phyloP scores from a whole-genome alignment of 1,284 basidiomycete species.

The Fomitopsis palustris region DNA sequence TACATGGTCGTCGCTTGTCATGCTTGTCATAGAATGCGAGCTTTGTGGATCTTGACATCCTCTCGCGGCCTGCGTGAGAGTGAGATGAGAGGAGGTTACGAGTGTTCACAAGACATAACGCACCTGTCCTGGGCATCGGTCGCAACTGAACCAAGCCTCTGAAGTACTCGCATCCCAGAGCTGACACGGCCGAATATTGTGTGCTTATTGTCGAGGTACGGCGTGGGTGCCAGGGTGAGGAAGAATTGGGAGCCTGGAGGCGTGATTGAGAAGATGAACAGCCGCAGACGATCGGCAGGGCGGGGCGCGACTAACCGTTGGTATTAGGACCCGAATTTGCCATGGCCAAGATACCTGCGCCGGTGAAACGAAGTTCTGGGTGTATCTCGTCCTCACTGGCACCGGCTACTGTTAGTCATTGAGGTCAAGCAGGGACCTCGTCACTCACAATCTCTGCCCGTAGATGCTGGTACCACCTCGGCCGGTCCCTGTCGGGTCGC shows the following conservation, averaged over 20 bases:
- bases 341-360: conserved; percentile 96
- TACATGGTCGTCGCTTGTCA: background rate
- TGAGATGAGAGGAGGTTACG: conserved; percentile 10
- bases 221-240: conserved; percentile 85
- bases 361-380: conserved; percentile 87
- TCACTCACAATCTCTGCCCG: conserved; percentile 79
- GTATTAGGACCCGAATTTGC: conserved; percentile 94
- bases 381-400: conserved; percentile 81
- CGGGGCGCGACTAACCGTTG: conserved; percentile 57
- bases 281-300: background rate
- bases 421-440: background rate
- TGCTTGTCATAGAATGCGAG: conserved; percentile 39
- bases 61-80: conserved; percentile 58
- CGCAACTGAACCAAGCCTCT: conserved; percentile 76
- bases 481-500: conserved; percentile 94
- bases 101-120: conserved; percentile 21
- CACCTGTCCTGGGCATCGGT: conserved; percentile 78
- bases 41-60: conserved; percentile 80
- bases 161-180: conserved; percentile 83
- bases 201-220: conserved; percentile 91
- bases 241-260: conserved; percentile 90
- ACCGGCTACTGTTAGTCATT: background rate
- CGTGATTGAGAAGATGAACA: background rate
- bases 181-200: conserved; percentile 90
- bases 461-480: conserved; percentile 92